phyloP scores from a whole-genome alignment of 805 yeast genomes.

The Saccharomycopsis synnaedendra region DNA sequence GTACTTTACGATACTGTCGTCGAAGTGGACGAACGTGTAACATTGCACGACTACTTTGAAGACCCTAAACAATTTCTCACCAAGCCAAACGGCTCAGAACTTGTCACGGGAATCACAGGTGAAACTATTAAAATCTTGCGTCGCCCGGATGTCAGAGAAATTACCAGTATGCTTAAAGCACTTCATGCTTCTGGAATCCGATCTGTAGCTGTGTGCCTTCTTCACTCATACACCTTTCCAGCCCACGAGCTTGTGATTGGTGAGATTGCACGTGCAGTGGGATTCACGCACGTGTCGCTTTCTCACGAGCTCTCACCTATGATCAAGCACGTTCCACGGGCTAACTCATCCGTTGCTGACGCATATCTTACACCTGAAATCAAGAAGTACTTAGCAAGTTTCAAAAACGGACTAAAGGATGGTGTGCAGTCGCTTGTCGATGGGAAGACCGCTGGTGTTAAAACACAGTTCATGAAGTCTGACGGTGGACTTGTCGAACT shows the following conservation, averaged over 20 bases:
- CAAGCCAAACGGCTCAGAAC: slow-evolving; percentile 19
- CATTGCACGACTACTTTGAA: slow-evolving; percentile 70
- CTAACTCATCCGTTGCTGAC: slow-evolving; percentile 71
- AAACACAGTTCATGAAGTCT: slow-evolving; percentile 85
- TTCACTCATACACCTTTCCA: slow-evolving; percentile 67
- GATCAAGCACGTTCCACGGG: slow-evolving; percentile 66
- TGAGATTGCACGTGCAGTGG: slow-evolving; percentile 47
- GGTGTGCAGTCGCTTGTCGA: slow-evolving; percentile 29
- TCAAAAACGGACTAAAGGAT: slow-evolving; percentile 49
- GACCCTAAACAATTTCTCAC: slow-evolving; percentile 37
- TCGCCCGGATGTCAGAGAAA: slow-evolving; percentile 34
- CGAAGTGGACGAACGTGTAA: slow-evolving; percentile 85
- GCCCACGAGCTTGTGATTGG: slow-evolving; percentile 56
- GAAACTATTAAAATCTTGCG: slow-evolving; percentile 51
- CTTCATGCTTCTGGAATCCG: slow-evolving; percentile 47
- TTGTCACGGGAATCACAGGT: slow-evolving; percentile 52
- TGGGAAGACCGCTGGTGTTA: slow-evolving; percentile 33
- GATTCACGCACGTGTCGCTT: slow-evolving; percentile 58
- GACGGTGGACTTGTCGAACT: slow-evolving; percentile 93
- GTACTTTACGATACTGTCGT: slow-evolving; percentile 65
- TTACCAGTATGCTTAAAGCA: slow-evolving; percentile 30
- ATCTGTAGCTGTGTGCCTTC: slow-evolving; percentile 59
- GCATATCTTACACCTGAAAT: slow-evolving; percentile 78
- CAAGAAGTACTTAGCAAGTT: slow-evolving; percentile 47
- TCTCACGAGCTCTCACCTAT: slow-evolving; percentile 65